Base-by-base conservation (phyloP, 768 basidiomycete genomes). In the Infundibulicybe gibba region DNA sequence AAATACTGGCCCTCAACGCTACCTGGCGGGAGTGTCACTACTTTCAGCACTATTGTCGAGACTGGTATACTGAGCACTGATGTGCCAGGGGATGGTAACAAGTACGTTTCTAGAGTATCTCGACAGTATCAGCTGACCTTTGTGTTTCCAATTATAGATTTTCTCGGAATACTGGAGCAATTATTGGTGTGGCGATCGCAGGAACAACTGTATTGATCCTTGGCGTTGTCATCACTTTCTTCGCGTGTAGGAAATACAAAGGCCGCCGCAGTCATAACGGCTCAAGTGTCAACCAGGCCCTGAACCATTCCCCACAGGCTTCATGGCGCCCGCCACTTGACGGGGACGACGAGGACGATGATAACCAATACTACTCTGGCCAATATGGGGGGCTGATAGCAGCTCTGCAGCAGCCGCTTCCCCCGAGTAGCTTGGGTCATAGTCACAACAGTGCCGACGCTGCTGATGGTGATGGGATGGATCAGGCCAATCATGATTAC, bases 131-230 rank as follows among this genome's bases (percentile, higher is more conserved):
- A 20, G 16, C 41, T 45, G 14, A 30, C 16, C 35, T 19, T 38
- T 38, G 14, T 14, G 35, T n/a, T 11, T 3, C 40, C 6, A 13
- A 43, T 16, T 32, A n/a, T 33, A 71, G 70, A 20, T 69, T 72
- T 44, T 58, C 65, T 1, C 61, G 57, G 15, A 66, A 70, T 43
- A 71, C 68, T 2, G 66, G 62, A 10, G 72, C 64, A 9, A 67
- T 72, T 33, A 61, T 71, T 14, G 71, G 66, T 2, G 63, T 72
- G 25, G 60, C 67, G 5, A 37, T 74, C 3, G 58, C 66, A 1
- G 59, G 54, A 17, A 54, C 62, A 2, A 35, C 59, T 38, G 50
- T 50, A 25, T 52, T 71, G 15, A 51, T 71, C 14, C 20, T 64
- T 8, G 51, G 60, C 20, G 55, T 67, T 32, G 25, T 70, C 10